Percentiles rank a stretch among this genome's conserved stretches.
Evolutionary conservation across 306 rosid genomes (phyloP).

Genomic region (Gillenia trifoliata): DNA sequence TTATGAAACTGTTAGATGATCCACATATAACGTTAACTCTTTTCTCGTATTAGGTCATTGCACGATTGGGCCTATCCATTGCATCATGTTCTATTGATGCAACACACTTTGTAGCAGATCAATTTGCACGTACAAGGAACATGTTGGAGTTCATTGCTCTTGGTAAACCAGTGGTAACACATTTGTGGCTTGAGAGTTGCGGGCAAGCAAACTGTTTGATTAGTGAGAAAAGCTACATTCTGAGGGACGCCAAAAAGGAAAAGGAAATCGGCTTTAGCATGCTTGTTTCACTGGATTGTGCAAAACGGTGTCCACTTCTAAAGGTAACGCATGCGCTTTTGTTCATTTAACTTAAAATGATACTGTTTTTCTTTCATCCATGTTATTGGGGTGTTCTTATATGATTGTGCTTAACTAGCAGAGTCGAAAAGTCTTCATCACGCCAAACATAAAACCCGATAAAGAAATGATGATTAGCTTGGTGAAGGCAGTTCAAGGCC

Average conservation of each 20-base stretch:
- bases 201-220: slow-evolving; percentile 85
- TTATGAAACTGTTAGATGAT: background rate
- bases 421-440: slow-evolving; percentile 73
- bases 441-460: slow-evolving; percentile 78
- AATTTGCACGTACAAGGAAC: slow-evolving; percentile 83
- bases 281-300: slow-evolving; percentile 74
- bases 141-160: slow-evolving; percentile 89
- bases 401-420: slow-evolving; percentile 27
- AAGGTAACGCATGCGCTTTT: slow-evolving; percentile 32
- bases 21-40: slow-evolving; percentile 14
- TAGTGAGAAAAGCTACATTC: slow-evolving; percentile 76
- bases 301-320: slow-evolving; percentile 63
- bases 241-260: slow-evolving; percentile 87
- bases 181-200: slow-evolving; percentile 85
- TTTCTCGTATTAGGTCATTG: slow-evolving; percentile 43
- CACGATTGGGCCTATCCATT: slow-evolving; percentile 59
- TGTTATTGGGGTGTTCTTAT: background rate
- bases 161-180: slow-evolving; percentile 92
- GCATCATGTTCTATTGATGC: slow-evolving; percentile 67
- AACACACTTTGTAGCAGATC: slow-evolving; percentile 84
- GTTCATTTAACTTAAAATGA: slow-evolving; percentile 6
- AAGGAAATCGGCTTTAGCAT: slow-evolving; percentile 81
- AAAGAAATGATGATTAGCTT: slow-evolving; percentile 65
- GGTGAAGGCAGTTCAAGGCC: slow-evolving; percentile 71
- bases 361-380: background rate